Evolutionary conservation across 768 basidiomycete species (phyloP).

Genomic region (Brasilioporus rufonigricans): DNA sequence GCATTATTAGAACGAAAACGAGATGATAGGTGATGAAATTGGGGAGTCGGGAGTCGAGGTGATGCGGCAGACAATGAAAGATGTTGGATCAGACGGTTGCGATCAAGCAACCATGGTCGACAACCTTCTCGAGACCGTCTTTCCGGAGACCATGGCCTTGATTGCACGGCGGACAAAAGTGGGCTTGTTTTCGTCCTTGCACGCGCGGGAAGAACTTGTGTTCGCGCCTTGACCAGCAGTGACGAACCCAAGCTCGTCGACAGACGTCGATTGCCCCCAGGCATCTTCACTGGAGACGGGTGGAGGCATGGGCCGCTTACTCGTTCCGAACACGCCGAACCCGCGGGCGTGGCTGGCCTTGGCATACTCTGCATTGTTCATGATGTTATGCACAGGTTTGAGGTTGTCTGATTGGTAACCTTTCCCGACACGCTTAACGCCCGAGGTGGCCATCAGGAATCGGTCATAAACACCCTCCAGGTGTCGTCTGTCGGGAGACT

Average conservation of each 20-base stretch:
- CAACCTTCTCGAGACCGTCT: conserved; percentile 48
- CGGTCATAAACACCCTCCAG: conserved; percentile 79
- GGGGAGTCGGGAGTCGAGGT: background rate
- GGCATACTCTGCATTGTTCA: conserved; percentile 20
- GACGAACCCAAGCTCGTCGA: conserved; percentile 67
- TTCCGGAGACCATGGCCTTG: conserved; percentile 73
- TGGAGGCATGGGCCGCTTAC: conserved; percentile 62
- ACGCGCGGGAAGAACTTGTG: conserved; percentile 23
- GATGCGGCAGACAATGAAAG: background rate
- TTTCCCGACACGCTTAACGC: conserved; percentile 75
- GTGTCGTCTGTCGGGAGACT: conserved; percentile 57
- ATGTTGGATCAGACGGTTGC: background rate
- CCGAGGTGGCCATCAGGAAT: conserved; percentile 78
- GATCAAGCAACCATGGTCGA: conserved; percentile 35
- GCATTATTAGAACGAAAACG: conserved; percentile 18
- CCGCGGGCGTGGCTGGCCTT: conserved; percentile 22
- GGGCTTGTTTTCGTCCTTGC: conserved; percentile 46
- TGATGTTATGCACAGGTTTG: conserved; percentile 39
- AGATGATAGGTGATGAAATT: background rate
- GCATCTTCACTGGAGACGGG: conserved; percentile 68
- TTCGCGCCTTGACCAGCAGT: conserved; percentile 32
- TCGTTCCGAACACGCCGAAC: conserved; percentile 28
- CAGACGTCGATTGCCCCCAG: conserved; percentile 44
- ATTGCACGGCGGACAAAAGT: conserved; percentile 67
- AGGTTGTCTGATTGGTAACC: conserved; percentile 75